Base-by-base conservation (phyloP, 768 basidiomycete species). In the Paxillus ammoniavirescens region DNA sequence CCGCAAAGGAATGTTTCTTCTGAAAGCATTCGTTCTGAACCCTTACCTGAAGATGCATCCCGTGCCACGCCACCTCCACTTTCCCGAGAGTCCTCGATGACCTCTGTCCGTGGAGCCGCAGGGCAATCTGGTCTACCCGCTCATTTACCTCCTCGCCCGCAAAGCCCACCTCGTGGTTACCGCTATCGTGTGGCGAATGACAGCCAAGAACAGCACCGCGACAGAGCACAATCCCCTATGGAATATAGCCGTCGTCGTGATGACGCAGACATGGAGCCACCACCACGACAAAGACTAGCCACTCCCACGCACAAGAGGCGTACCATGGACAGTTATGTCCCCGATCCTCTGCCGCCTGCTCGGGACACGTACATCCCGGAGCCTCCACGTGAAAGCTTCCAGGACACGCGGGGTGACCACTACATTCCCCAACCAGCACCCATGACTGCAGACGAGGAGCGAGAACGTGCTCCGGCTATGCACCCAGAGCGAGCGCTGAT, bases 401-500 rank as follows among this genome's bases (percentile, higher is more conserved):
- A 58, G 6, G 60, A 64, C 13, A 17, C 48, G 2, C 44, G 54
- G 17, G 30, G 21, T 2, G 58, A 55, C 8, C 55, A 44, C 23
- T 48, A 40, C 14, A 42, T 43, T 10, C 17, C 36, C 17, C 53
- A 49, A 30, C 60, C 55, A 5, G 53, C 54, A 0, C 41, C 35
- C 0, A 17, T 45, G 1, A 38, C 49, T 8, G 56, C 38, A 42
- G 59, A 56, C 3, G 57, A 57, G 10, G 56, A 49, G 2, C 54
- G 17, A 21, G 53, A 56, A 3, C 62, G 55, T 23, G 58, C 45
- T 18, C 51, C 49, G 1, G 41, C 50, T 5, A 68, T 70, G 54
- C 68, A 72, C 43, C 70, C 66, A 3, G 68, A 70, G 26, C 68
- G 70, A 5, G 70, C 64, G 15, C 54, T 65, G 5, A 55, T 70